phyloP scores from a whole-genome alignment of 2,329 filamentous ascomycete genomes.

The Ascocoryne sarcoides region DNA sequence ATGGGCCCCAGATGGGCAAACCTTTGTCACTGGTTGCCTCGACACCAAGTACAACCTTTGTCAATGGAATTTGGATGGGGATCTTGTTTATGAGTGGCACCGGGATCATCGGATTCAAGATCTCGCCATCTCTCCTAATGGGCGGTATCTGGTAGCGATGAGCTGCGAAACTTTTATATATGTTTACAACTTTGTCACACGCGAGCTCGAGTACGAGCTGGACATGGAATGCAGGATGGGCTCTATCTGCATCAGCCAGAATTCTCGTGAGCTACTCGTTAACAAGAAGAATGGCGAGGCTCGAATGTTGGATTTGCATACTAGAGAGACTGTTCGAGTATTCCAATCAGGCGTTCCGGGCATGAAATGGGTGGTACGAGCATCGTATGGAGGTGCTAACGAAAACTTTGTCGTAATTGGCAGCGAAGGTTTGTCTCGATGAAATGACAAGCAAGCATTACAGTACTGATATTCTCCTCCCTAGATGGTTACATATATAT shows the following conservation, averaged over 20 bases:
- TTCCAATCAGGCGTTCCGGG: slow-evolving; percentile 66
- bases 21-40: slow-evolving; percentile 72
- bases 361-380: slow-evolving; percentile 70
- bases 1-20: slow-evolving; percentile 73
- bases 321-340: slow-evolving; percentile 60
- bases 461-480: slow-evolving; percentile 5
- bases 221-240: slow-evolving; percentile 61
- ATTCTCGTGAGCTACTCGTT: slow-evolving; percentile 74
- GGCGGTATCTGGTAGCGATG: slow-evolving; percentile 69
- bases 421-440: slow-evolving; percentile 65
- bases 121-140: slow-evolving; percentile 73
- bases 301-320: slow-evolving; percentile 68
- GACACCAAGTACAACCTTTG: slow-evolving; percentile 58
- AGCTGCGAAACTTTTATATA: slow-evolving; percentile 63
- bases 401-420: slow-evolving; percentile 89
- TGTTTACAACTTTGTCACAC: slow-evolving; percentile 72
- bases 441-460: neutral
- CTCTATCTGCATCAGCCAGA: slow-evolving; percentile 70
- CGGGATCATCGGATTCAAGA: slow-evolving; percentile 72
- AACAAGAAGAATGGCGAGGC: slow-evolving; percentile 73
- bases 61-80: slow-evolving; percentile 60
- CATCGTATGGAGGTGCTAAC: slow-evolving; percentile 77
- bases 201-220: slow-evolving; percentile 67
- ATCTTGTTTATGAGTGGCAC: slow-evolving; percentile 56
- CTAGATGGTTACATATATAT: slow-evolving; percentile 65